phyloP scores from a whole-genome alignment of 2,329 filamentous ascomycete genomes.

The Aaosphaeria arxii region DNA sequence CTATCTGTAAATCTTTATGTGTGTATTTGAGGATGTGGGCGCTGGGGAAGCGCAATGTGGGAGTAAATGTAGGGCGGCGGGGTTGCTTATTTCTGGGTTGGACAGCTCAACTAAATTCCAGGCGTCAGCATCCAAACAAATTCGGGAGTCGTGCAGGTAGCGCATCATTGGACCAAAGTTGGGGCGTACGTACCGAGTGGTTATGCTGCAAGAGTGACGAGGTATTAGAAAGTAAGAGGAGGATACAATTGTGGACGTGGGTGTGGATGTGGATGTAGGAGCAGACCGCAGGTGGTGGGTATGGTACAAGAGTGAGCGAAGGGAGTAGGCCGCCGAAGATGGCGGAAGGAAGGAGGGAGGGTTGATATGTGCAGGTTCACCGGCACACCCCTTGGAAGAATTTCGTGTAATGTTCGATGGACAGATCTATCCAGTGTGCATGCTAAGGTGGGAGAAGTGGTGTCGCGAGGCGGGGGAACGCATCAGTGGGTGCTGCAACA shows the following conservation, averaged over 20 bases:
- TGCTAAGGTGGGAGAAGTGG: conserved; percentile 38
- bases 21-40: not conserved
- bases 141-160: conserved; percentile 4
- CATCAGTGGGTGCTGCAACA: conserved; percentile 32
- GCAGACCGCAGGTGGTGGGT: not conserved
- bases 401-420: conserved; percentile 25
- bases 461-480: conserved; percentile 37
- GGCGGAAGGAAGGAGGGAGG: conserved; percentile 17
- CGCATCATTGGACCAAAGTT: too few species aligned
- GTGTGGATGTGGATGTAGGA: conserved; percentile 12
- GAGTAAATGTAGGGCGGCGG: conserved; percentile 13
- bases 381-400: conserved; percentile 23
- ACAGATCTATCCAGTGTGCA: conserved; percentile 33
- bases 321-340: conserved; percentile 13
- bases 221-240: conserved; percentile 6
- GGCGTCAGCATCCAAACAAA: conserved; percentile 31
- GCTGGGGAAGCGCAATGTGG: not conserved
- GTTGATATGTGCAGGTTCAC: conserved; percentile 24
- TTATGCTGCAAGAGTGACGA: not conserved
- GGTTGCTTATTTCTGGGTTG: conserved; percentile 20
- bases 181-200: not conserved
- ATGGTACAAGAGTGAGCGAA: conserved; percentile 15
- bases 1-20: too few species aligned
- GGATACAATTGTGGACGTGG: conserved; percentile 14
- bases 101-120: conserved; percentile 24